Base-by-base conservation (phyloP, 345 rosid genomes). In the Eucalyptus marginata region DNA sequence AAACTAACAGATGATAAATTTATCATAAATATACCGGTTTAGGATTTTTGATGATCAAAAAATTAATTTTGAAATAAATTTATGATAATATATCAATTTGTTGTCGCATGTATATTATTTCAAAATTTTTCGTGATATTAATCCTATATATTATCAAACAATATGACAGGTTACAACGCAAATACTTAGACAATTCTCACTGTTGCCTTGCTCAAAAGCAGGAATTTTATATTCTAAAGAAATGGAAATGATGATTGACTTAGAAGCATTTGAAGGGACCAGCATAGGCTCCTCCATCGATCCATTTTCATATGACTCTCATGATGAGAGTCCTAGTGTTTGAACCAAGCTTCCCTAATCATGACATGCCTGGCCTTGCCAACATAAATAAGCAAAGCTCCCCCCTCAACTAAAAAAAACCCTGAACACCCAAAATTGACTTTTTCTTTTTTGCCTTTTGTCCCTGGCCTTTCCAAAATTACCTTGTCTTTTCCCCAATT, bases 1-100 rank as follows among this genome's bases (percentile, higher is more conserved):
- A 25, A 56, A 24, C 0, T 56, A 52, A 52, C 0, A 0, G 10
- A 24, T 0, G 1, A 3, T 56, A 56, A 24, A 56, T 56, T 9
- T 56, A 25, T 56, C 0, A 56, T 24, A 56, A 56, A 56, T 24
- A 56, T 20, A 24, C 0, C 0, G 1, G 0, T 56, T 56, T 56
- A 8, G 3, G 1, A 0, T 56, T 56, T 56, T 56, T 56, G 29
- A 56, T 22, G 13, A 0, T 56, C 0, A 56, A 56, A 2, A 2
- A 56, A 56, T 56, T 56, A 56, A 0, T 56, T 24, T 56, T 24
- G 6, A 0, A 25, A 22, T 56, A 56, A 10, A 56, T 56, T 24
- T 24, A 56, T 56, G 0, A 56, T 1, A 52, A 52, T 52, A 25
- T 0, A 52, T 20, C 10, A 20, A 52, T 52, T 52, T 52, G 25